Evolutionary conservation across 2,329 filamentous ascomycete genomes (phyloP), one percentile per base, ranked within the genome.

Genomic region (Xylaria polymorpha): DNA sequence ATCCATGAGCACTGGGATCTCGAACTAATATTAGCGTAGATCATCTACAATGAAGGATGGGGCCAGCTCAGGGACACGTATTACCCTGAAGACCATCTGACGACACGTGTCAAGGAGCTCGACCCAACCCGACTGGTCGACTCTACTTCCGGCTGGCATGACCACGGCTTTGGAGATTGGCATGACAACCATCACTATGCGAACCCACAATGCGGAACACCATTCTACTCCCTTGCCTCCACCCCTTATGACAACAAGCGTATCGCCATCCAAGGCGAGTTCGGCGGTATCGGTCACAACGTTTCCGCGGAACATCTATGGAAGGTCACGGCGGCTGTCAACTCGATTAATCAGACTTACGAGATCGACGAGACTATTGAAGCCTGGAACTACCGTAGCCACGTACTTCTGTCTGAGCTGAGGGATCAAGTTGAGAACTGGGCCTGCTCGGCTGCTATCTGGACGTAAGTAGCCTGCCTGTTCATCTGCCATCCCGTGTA

Each of bases 41-140:
- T 91, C 18, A 88, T 92, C 73, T 92, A 92, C 78, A 92, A 92
- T 75, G 90, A 92, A 77, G 90, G 89, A 51, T 92, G 90, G 90
- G 90, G 88, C 1, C 90, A 92, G 74, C 79, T 86, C 2, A 82
- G 76, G 0, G 77, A 65, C 12, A 44, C 79, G 0, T 82, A 82
- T 8, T 84, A 83, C 71, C 88, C 89, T 0, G 90, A 92, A 70
- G 84, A 85, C 15, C 80, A 77, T 4, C 80, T 93, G 14, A 87
- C 88, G 0, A 81, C 86, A 0, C 77, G 84, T 0, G 84, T 92
- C 2, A 83, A 83, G 53, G 72, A 81, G 1, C 78, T 91, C 2
- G 91, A 93, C 73, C 86, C 90, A 0, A 90, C 88, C 0, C 82
- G 91, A 29, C 83, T 93, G 9, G 81, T 93, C 46, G 84, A 91